Evolutionary conservation across 306 rosid species (phyloP), one percentile per base, ranked within the genome.

Genomic region (Quillaja saponaria): DNA sequence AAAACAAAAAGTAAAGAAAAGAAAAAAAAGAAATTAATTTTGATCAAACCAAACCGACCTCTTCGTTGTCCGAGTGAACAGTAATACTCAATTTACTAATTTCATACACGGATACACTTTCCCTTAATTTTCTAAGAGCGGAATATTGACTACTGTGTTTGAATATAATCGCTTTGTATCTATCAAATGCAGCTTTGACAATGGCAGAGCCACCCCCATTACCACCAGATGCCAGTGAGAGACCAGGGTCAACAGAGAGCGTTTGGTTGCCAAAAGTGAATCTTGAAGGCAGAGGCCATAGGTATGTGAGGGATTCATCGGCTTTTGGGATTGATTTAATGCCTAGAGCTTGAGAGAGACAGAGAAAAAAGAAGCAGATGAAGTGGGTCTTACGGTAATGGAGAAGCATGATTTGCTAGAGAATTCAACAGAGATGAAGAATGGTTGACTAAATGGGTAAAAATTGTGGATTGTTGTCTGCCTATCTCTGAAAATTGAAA

Each of bases 211-310:
- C 50, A 25, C 86, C 84, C 4, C 88, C 91, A 1, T 28, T 64
- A 6, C 87, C 85, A 2, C 47, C 76, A 13, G 72, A 67, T 33
- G 56, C 14, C 42, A 86, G 86, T 0, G 85, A 67, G 25, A 92
- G 94, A 8, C 55, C 66, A 2, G 95, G 97, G 76, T 91, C 88
- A 38, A 91, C 90, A 45, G 92, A 71, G 17, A 91, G 87, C 38
- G 81, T 64, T 11, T 66, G 63, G 18, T 76, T 55, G 20, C 99
- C 96, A 66, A 50, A 82, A 55, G 80, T 71, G 78, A 76, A 84
- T 14, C 89, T 63, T 31, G 80, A 38, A 3, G 99, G 99, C 34
- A 89, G 71, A 8, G 99, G 99, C 99, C 99, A 92, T 7, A 92
- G 67, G 71, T 84, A 82, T 0, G 94, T 76, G 64, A 76, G 78